Percentiles rank a stretch among this genome's conserved stretches.
Conservation (phyloP, 2,329 filamentous ascomycete genomes). For the Sporothrix curviconia region DNA sequence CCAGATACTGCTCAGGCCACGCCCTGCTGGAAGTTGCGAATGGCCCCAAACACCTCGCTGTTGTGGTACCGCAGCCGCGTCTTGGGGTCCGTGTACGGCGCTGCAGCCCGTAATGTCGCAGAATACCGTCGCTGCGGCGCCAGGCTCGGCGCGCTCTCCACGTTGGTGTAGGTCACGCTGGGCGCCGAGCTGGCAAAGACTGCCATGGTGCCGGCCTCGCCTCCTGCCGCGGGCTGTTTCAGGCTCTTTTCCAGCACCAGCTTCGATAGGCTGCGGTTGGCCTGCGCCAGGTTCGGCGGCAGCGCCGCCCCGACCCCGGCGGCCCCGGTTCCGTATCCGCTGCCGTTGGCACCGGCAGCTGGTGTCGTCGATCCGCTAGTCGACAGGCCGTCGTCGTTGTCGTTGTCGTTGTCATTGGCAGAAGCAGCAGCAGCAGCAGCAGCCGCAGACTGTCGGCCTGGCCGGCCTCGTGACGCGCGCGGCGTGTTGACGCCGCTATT, state of each 20-base stretch:
- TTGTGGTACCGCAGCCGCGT: constrained; percentile 89
- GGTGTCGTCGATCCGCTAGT: constrained; percentile 50
- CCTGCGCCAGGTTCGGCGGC: constrained; percentile 75
- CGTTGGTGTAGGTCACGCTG: constrained; percentile 86
- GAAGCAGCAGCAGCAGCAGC: too few species aligned
- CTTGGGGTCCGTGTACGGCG: constrained; percentile 91
- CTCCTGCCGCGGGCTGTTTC: background rate
- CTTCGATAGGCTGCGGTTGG: constrained; percentile 77
- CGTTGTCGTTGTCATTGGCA: constrained; percentile 15
- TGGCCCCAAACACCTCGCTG: constrained; percentile 79
- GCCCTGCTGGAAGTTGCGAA: constrained; percentile 73
- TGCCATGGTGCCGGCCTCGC: background rate
- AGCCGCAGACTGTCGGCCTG: too few species aligned
- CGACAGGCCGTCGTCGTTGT: constrained; percentile 43
- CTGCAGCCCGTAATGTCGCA: constrained; percentile 93
- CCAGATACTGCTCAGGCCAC: constrained; percentile 82
- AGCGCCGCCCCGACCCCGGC: constrained; percentile 26
- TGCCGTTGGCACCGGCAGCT: constrained; percentile 32
- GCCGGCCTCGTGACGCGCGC: background rate
- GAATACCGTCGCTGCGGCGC: constrained; percentile 79
- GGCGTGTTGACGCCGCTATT: constrained; percentile 70
- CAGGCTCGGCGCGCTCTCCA: constrained; percentile 81
- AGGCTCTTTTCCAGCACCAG: constrained; percentile 81
- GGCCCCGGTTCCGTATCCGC: constrained; percentile 18
- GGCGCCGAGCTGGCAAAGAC: constrained; percentile 45